Evolutionary conservation across 1,139 yeast genomes (phyloP).

Genomic region (Kluyveromyces marxianus): DNA sequence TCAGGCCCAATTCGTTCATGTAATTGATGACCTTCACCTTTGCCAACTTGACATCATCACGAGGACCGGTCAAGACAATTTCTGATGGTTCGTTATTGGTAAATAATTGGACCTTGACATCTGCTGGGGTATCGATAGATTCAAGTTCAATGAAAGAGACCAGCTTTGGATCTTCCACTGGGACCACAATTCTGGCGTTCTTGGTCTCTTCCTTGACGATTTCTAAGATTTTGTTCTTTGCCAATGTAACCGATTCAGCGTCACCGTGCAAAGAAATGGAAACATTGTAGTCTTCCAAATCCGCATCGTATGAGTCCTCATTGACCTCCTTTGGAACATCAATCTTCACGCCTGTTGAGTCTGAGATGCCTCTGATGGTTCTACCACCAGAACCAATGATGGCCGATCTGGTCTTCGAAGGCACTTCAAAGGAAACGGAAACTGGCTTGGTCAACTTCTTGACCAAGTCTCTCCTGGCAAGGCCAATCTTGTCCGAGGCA

Average conservation of each 20-base stretch:
- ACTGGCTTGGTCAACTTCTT: conserved; percentile 75
- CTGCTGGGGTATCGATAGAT: conserved; percentile 17
- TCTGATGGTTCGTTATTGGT: conserved; percentile 14
- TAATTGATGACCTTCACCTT: conserved; percentile 37
- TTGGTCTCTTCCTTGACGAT: conserved; percentile 75
- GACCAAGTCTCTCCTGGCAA: conserved; percentile 70
- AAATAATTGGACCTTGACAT: conserved; percentile 19
- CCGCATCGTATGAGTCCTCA: conserved; percentile 33
- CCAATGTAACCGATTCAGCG: conserved; percentile 69
- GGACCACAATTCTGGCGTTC: conserved; percentile 42
- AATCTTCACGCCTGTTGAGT: conserved; percentile 55
- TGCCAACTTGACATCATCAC: conserved; percentile 26
- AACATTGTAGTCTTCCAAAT: conserved; percentile 46
- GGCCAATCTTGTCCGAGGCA: conserved; percentile 54
- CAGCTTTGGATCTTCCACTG: conserved; percentile 38
- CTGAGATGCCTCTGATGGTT: conserved; percentile 72
- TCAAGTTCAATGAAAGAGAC: conserved; percentile 45
- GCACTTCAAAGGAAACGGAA: conserved; percentile 53
- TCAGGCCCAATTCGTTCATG: conserved; percentile 41
- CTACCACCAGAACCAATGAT: conserved; percentile 89
- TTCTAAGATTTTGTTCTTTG: conserved; percentile 60
- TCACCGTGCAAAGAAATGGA: conserved; percentile 75
- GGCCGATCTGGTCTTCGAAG: conserved; percentile 69
- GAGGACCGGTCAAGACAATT: conserved; percentile 31
- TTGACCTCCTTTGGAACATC: conserved; percentile 53